Conservation (phyloP, 805 yeast genomes). For the Pichia californica region DNA sequence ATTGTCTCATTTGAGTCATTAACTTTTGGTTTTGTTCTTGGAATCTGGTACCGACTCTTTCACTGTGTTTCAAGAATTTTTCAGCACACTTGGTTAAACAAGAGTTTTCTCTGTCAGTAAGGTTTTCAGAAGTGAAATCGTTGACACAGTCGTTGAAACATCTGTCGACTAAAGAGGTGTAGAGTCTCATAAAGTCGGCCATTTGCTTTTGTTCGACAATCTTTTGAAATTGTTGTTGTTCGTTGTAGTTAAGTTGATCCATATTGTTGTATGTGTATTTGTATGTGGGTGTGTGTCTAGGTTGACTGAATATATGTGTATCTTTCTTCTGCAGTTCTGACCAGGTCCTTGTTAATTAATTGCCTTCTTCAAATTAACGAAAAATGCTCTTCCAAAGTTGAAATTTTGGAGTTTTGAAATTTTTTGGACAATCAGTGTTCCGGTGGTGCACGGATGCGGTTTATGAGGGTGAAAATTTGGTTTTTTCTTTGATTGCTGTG, state of each 20-base stretch:
- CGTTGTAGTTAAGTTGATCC: slow-evolving; percentile 94
- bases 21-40: slow-evolving; percentile 85
- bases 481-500: no score
- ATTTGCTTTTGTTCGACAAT: slow-evolving; percentile 95
- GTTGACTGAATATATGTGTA: no score
- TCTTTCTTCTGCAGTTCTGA: no score
- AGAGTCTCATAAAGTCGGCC: slow-evolving; percentile 96
- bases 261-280: no score
- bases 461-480: no score
- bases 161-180: slow-evolving; percentile 92
- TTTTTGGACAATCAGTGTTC: no score
- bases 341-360: background rate
- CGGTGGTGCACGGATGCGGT: background rate
- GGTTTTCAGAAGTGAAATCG: slow-evolving; percentile 89
- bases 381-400: no score
- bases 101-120: slow-evolving; percentile 75
- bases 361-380: no score
- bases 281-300: no score
- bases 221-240: slow-evolving; percentile 94
- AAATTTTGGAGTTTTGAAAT: no score
- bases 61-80: slow-evolving; percentile 95
- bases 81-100: slow-evolving; percentile 93
- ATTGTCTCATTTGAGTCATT: slow-evolving; percentile 53
- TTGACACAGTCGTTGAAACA: slow-evolving; percentile 97
- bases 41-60: slow-evolving; percentile 97